These are phyloP conservation scores for Claviceps sp. DNA, from an alignment of 2,329 filamentous ascomycete genomes.

Conservation along the genomic window DNA sequence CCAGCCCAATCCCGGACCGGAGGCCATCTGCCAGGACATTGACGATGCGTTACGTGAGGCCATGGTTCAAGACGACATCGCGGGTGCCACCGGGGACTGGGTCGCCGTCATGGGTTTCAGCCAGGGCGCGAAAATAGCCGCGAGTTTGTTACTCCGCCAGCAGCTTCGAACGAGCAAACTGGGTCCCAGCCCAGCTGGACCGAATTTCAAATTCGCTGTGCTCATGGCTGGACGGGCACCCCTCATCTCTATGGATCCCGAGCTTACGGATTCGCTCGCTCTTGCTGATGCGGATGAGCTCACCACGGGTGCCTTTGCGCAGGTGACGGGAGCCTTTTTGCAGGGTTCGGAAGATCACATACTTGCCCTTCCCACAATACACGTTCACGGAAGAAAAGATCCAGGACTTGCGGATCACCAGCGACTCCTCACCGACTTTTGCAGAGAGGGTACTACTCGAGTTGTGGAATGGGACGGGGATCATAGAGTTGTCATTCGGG, in stretches of 20 bases:
- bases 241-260: constrained; percentile 5
- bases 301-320: background rate
- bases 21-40: constrained; percentile 24
- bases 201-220: constrained; percentile 8
- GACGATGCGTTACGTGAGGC: constrained; percentile 22
- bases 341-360: background rate
- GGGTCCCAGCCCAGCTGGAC: background rate
- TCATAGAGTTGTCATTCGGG: background rate
- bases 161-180: constrained; percentile 29
- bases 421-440: constrained; percentile 19
- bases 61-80: constrained; percentile 32
- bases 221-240: constrained; percentile 8
- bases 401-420: constrained; percentile 35
- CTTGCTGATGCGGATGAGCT: background rate
- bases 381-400: constrained; percentile 33
- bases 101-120: constrained; percentile 47
- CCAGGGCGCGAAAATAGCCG: constrained; percentile 44
- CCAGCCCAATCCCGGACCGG: background rate
- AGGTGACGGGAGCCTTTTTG: background rate
- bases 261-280: constrained; percentile 3
- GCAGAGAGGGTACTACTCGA: background rate
- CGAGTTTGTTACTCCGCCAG: constrained; percentile 42
- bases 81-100: constrained; percentile 33
- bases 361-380: constrained; percentile 7
- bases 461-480: background rate